Percentiles rank a stretch among this genome's conserved stretches.
These are phyloP conservation scores for Wickerhamomyces alni DNA, from an alignment of 805 yeast species.

Conservation along the genomic window DNA sequence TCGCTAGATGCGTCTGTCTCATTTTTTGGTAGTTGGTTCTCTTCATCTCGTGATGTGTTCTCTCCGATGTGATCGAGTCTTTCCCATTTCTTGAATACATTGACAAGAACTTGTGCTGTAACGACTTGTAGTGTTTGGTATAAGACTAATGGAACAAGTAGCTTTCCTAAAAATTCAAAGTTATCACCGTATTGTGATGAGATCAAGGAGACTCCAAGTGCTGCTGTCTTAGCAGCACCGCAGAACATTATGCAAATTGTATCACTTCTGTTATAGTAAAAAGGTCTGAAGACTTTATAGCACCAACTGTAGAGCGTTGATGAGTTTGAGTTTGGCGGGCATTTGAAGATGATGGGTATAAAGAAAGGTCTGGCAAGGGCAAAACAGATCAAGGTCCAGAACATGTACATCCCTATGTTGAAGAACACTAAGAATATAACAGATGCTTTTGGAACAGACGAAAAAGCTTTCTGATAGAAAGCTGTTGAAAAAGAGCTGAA, in stretches of 20 bases:
- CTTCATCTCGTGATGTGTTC: constrained; percentile 13
- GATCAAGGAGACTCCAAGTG: constrained; percentile 80
- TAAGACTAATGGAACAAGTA: constrained; percentile 76
- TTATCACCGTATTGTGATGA: constrained; percentile 70
- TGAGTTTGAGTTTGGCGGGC: constrained; percentile 42
- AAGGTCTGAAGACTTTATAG: constrained; percentile 43
- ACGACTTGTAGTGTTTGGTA: constrained; percentile 87
- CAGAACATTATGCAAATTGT: constrained; percentile 78
- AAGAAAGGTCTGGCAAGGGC: constrained; percentile 55
- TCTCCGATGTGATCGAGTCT: constrained; percentile 15
- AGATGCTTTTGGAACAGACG: constrained; percentile 58
- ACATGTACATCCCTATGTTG: constrained; percentile 72
- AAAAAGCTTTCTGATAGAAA: constrained; percentile 75
- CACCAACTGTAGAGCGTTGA: constrained; percentile 38
- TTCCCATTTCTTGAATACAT: constrained; percentile 64
- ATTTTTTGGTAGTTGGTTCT: constrained; percentile 3
- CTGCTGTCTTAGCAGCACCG: constrained; percentile 93
- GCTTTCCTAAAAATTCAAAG: constrained; percentile 56
- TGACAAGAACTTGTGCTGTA: constrained; percentile 68
- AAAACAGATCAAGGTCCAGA: constrained; percentile 65
- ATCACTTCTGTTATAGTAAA: constrained; percentile 64
- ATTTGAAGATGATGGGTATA: constrained; percentile 36
- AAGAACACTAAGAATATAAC: constrained; percentile 76
- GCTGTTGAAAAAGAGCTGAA: constrained; percentile 83
- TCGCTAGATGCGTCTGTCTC: not conserved